Conservation (phyloP, 1,139 yeast species). For the Diutina scorzettiae region DNA sequence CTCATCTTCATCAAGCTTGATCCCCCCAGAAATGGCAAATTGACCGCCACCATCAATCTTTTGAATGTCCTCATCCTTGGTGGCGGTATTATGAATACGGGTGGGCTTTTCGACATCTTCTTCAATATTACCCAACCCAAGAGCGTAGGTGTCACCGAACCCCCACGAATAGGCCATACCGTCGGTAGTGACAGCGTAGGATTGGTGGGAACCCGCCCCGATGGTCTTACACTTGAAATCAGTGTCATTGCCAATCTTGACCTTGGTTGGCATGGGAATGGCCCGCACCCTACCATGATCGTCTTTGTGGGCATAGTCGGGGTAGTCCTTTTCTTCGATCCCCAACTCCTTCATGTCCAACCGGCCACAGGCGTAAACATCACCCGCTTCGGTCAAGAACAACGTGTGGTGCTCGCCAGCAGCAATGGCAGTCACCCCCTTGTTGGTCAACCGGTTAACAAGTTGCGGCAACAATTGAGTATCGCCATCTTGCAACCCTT, state of each 20-base stretch:
- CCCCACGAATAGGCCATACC: conserved; percentile 96
- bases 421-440: conserved; percentile 49
- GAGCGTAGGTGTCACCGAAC: conserved; percentile 90
- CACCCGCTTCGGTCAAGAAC: conserved; percentile 61
- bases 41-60: conserved; percentile 91
- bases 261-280: conserved; percentile 73
- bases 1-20: conserved; percentile 9
- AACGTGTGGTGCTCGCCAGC: conserved; percentile 95
- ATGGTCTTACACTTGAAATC: conserved; percentile 40
- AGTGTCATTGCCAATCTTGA: conserved; percentile 25
- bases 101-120: conserved; percentile 85
- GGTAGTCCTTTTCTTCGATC: conserved; percentile 48
- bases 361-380: conserved; percentile 78
- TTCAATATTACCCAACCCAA: conserved; percentile 87
- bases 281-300: conserved; percentile 74
- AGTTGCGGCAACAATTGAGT: conserved; percentile 67
- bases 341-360: conserved; percentile 92
- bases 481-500: conserved; percentile 59
- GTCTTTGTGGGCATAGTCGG: conserved; percentile 61
- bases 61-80: conserved; percentile 59
- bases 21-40: conserved; percentile 80
- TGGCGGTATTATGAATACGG: conserved; percentile 84
- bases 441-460: conserved; percentile 46
- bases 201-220: conserved; percentile 87
- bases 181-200: conserved; percentile 71